Conservation (phyloP, 2,329 filamentous ascomycete genomes). For the Talaromyces sp. region DNA sequence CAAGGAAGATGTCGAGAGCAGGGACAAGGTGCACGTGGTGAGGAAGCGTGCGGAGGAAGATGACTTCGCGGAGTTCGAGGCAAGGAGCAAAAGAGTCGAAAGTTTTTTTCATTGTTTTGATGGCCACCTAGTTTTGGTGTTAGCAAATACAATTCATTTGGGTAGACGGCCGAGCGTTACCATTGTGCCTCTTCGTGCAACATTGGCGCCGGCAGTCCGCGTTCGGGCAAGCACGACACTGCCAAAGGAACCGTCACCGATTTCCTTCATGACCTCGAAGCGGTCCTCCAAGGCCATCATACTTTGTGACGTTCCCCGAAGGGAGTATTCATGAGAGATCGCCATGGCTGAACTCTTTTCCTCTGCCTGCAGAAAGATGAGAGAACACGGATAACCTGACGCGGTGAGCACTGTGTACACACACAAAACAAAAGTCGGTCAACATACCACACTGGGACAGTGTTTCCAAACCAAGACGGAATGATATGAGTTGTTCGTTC, state of each 20-base stretch:
- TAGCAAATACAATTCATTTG: slow-evolving; percentile 9
- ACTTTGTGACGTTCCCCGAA: slow-evolving; percentile 56
- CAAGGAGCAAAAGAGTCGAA: slow-evolving; percentile 90
- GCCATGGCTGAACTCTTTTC: slow-evolving; percentile 57
- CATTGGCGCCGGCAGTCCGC: slow-evolving; percentile 78
- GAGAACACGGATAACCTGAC: slow-evolving; percentile 7
- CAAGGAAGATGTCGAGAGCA: slow-evolving; percentile 94
- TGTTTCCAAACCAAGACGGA: neutral
- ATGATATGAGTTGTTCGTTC: neutral
- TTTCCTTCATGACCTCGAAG: slow-evolving; percentile 95
- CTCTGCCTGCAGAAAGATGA: slow-evolving; percentile 38
- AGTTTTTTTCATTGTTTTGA: slow-evolving; percentile 99
- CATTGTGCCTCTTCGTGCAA: slow-evolving; percentile 85
- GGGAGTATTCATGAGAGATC: slow-evolving; percentile 65
- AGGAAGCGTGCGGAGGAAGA: slow-evolving; percentile 87
- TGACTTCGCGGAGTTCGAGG: slow-evolving; percentile 89
- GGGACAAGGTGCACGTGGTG: slow-evolving; percentile 90
- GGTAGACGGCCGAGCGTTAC: slow-evolving; percentile 52
- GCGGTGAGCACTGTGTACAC: neutral
- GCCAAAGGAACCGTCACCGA: slow-evolving; percentile 97
- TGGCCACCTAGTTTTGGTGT: slow-evolving; percentile 65
- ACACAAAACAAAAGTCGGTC: neutral
- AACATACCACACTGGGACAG: neutral
- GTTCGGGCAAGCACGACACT: slow-evolving; percentile 90
- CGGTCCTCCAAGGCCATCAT: slow-evolving; percentile 71